Conservation (phyloP, 345 rosid species). For the Cardiospermum halicacabum region DNA sequence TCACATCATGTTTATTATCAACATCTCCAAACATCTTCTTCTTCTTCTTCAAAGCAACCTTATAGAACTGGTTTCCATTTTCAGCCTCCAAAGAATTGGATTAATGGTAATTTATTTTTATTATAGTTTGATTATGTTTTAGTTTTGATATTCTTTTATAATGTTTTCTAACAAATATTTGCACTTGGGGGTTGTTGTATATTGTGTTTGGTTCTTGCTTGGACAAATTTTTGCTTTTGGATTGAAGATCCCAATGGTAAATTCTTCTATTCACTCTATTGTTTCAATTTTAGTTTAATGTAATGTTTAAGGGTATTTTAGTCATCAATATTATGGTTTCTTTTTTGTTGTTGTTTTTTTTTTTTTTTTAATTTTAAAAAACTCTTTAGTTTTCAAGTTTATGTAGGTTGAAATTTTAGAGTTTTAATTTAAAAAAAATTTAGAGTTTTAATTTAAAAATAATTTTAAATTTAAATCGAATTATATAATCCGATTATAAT, state of each 20-base stretch:
- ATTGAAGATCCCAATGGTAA: conserved; percentile 74
- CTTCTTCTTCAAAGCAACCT: conserved; percentile 34
- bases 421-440: too few species aligned
- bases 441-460: too few species aligned
- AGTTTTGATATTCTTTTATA: conserved; percentile 13
- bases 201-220: conserved; percentile 2
- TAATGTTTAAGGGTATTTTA: too few species aligned
- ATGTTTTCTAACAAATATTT: background rate
- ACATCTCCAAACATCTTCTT: conserved; percentile 14
- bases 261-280: conserved; percentile 11
- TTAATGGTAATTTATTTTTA: conserved; percentile 38
- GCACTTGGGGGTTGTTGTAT: too few species aligned
- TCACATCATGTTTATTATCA: conserved; percentile 38
- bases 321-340: too few species aligned
- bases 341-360: background rate
- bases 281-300: background rate
- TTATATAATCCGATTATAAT: too few species aligned
- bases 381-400: too few species aligned
- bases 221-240: conserved; percentile 19
- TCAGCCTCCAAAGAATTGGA: conserved; percentile 74
- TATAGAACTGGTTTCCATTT: conserved; percentile 68
- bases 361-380: too few species aligned
- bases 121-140: background rate
- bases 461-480: too few species aligned
- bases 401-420: too few species aligned